phyloP scores from a whole-genome alignment of 768 basidiomycete genomes.

The Tricholoma furcatifolium region DNA sequence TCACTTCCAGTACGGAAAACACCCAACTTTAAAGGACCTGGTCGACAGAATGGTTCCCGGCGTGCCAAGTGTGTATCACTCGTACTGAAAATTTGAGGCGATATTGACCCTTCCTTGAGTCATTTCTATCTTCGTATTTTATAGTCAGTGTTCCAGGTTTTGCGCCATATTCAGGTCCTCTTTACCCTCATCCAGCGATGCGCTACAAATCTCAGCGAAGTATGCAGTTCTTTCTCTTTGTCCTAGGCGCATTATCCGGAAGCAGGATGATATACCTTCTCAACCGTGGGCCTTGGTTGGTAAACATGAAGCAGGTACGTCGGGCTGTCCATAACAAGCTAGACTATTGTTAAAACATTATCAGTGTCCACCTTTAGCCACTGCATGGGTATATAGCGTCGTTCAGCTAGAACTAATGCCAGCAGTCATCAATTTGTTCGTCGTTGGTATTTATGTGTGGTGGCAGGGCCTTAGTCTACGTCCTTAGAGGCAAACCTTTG shows the following conservation, averaged over 20 bases:
- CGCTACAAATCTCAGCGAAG: constrained; percentile 57
- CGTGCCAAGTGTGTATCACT: constrained; percentile 62
- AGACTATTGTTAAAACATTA: not conserved
- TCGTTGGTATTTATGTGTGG: constrained; percentile 59
- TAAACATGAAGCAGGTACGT: constrained; percentile 72
- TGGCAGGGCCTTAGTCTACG: constrained; percentile 56
- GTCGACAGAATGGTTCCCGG: constrained; percentile 59
- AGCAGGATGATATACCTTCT: constrained; percentile 69
- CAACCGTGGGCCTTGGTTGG: constrained; percentile 66
- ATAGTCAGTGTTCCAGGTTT: constrained; percentile 45
- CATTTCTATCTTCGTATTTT: constrained; percentile 72
- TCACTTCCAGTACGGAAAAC: constrained; percentile 74
- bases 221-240: constrained; percentile 58
- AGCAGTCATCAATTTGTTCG: constrained; percentile 52
- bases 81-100: not conserved
- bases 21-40: constrained; percentile 46
- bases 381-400: constrained; percentile 75
- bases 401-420: constrained; percentile 67
- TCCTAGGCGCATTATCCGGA: constrained; percentile 56
- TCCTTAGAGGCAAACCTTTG: constrained; percentile 15
- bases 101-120: constrained; percentile 40
- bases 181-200: constrained; percentile 40
- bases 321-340: not conserved
- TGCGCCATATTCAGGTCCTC: not conserved
- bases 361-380: constrained; percentile 76